Percentiles rank a stretch among this genome's conserved stretches.
phyloP scores from a whole-genome alignment of 139 green algal genomes.

The Tetraselmis chui region DNA sequence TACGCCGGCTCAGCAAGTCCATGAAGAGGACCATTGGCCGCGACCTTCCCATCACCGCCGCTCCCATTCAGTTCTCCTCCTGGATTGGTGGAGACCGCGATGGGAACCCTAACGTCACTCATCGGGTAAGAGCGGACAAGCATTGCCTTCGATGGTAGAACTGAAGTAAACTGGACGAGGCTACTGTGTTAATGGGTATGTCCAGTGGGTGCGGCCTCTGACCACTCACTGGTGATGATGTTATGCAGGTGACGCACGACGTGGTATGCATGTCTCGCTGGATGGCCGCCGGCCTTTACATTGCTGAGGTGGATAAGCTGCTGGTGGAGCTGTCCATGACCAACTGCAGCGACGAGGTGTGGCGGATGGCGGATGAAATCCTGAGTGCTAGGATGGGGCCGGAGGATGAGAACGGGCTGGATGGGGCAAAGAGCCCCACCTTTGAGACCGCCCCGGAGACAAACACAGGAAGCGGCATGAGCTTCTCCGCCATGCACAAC shows the following conservation, averaged over 20 bases:
- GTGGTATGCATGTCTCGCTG: constrained; percentile 8
- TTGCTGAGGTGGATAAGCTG: constrained; percentile 11
- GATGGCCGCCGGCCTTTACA: constrained; percentile 7
- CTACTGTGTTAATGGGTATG: too few relatives aligned
- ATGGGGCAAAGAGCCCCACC: background rate
- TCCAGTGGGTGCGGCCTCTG: too few relatives aligned
- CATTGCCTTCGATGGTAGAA: too few relatives aligned
- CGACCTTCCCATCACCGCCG: background rate
- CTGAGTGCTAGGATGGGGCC: background rate
- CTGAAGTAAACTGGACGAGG: too few relatives aligned
- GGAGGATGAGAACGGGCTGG: background rate
- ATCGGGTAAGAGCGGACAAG: too few relatives aligned
- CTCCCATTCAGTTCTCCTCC: background rate
- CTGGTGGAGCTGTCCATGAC: constrained; percentile 1
- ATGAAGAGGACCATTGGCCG: constrained; percentile 18
- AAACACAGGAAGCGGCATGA: background rate
- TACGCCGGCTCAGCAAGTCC: constrained; percentile 33
- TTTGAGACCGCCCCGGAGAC: background rate
- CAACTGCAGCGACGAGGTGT: constrained; percentile 2
- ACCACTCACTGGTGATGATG: too few relatives aligned
- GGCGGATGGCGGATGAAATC: background rate
- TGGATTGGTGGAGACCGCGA: constrained; percentile 17
- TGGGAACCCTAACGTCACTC: constrained; percentile 15
- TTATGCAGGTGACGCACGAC: constrained; percentile 5
- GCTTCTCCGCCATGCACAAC: background rate